phyloP scores from a whole-genome alignment of 1,284 basidiomycete species.

The Kwoniella shivajii region DNA sequence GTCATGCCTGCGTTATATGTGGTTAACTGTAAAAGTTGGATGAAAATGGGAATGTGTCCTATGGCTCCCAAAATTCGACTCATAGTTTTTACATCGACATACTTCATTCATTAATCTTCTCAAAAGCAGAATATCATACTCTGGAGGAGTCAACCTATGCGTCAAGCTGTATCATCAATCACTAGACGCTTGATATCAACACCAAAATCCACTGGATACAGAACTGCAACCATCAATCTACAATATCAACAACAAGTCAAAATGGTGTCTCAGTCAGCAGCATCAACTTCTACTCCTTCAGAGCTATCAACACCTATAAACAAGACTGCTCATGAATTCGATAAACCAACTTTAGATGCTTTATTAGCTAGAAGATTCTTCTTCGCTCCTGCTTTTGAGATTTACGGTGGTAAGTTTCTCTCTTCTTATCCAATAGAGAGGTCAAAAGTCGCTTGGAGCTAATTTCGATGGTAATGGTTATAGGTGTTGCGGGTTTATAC shows the following conservation, averaged over 20 bases:
- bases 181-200: constrained; percentile 2
- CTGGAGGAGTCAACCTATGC: no score
- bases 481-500: constrained; percentile 92
- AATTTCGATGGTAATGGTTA: background rate
- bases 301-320: constrained; percentile 60
- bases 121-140: background rate
- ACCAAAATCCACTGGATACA: background rate
- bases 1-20: background rate
- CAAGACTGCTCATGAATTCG: constrained; percentile 85
- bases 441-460: no score
- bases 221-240: background rate
- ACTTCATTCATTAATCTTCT: background rate
- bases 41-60: background rate
- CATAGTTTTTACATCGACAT: background rate
- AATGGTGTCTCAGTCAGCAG: constrained; percentile 30
- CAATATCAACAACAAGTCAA: constrained; percentile 11
- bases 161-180: constrained; percentile 1
- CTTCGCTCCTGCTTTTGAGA: constrained; percentile 97
- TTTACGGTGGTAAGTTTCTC: constrained; percentile 79
- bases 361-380: constrained; percentile 93
- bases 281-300: constrained; percentile 41
- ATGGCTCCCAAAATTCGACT: no score
- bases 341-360: constrained; percentile 83
- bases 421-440: background rate
- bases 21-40: background rate